Evolutionary conservation across 345 rosid genomes (phyloP), one percentile per base, ranked within the genome.

Genomic region (Luvunga scandens): DNA sequence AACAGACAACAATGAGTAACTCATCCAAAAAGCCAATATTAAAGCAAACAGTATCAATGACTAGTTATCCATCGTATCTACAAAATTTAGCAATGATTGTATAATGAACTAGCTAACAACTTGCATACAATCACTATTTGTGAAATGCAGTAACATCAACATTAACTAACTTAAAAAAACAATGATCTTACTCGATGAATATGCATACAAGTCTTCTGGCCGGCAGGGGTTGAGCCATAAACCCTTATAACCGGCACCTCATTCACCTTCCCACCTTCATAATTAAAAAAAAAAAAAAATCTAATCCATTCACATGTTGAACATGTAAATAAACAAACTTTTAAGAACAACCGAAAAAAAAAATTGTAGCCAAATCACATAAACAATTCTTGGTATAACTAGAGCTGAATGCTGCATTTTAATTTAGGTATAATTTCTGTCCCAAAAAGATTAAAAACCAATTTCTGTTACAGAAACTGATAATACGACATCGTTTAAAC

Each of bases 121-220:
- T 62, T 27, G 31, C 33, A 12, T 27, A 53, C 25, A 30, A 71
- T 48, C 74, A 53, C 5, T 22, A 42, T 22, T 28, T 38, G 25
- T 10, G 7, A 74, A 61, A 27, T 27, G 4, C 24, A 73, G 56
- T 62, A 62, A 75, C 38, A 6, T 5, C 60, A 75, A 45, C 27
- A 39, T 27, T 1, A 74, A 4, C 42, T 9, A 12, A 59, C 25
- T 38, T 28, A 22, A 78, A 57, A 45, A 36, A 79, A 10, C 24
- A 78, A 45, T 3, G 57, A 75, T 53, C 85, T 82, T 84, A 95
- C 99, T 73, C 89, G 82, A 82, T 93, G 99, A 84, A 95, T 80
- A 76, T 95, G 99, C 87, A 95, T 84, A 84, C 99, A 95, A 73
- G 97, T 89, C 87, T 95, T 95, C 83, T 95, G 97, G 79, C 97